Percentiles rank a stretch among this genome's conserved stretches.
phyloP scores from a whole-genome alignment of 139 green algal genomes.

The Chlamydomonas applanata region DNA sequence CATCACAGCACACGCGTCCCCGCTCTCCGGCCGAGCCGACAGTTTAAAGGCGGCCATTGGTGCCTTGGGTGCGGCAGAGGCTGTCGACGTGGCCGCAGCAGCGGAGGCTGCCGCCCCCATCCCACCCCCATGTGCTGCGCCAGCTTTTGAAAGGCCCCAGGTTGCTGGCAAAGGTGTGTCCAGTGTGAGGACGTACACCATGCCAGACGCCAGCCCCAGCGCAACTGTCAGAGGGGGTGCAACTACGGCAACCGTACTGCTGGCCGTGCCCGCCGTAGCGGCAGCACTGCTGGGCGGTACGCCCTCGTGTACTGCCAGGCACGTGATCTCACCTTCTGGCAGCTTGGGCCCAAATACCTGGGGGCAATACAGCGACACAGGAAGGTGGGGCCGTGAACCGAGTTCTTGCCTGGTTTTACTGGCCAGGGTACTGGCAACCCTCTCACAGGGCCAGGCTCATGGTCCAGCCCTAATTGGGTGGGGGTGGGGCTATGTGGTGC shows the following conservation, averaged over 20 bases:
- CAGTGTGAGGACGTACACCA: conserved; percentile 38
- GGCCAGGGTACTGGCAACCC: no score
- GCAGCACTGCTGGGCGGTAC: neutral
- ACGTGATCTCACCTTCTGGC: conserved; percentile 57
- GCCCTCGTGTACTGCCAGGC: conserved; percentile 26
- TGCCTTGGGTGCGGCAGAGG: neutral
- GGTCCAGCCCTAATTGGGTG: no score
- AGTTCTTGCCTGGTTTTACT: no score
- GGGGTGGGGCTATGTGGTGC: no score
- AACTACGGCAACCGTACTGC: no score
- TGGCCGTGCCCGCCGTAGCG: no score
- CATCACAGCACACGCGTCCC: conserved; percentile 2
- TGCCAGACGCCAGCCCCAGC: conserved; percentile 36
- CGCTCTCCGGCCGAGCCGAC: neutral
- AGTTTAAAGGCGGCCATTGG: neutral
- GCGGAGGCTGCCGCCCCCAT: no score
- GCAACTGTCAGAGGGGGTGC: conserved; percentile 20
- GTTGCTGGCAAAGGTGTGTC: conserved; percentile 14
- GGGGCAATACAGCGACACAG: no score
- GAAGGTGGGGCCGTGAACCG: no score
- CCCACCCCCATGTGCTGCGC: neutral
- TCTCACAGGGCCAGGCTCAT: no score
- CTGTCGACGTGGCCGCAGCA: no score
- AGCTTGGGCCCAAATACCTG: conserved; percentile 46
- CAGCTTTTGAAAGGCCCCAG: neutral